Evolutionary conservation across 1,284 basidiomycete species (phyloP), one percentile per base, ranked within the genome.

Genomic region (Heterobasidion irregulare): DNA sequence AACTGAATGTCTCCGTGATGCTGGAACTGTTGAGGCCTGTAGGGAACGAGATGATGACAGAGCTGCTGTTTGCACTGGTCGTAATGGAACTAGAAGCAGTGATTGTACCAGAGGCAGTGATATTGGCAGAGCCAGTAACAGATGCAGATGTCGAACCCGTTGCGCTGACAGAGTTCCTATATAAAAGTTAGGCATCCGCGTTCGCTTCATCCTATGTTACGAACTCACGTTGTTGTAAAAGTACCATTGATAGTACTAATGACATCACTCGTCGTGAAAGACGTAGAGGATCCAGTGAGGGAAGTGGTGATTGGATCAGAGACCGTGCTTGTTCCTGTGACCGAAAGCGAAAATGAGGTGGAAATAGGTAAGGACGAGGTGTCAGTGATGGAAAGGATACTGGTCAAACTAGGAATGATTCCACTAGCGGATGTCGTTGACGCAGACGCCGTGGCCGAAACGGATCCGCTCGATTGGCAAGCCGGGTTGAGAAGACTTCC

Each of bases 1-100:
- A 71, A 18, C 55, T 38, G 32, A 67, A 57, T 18, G 65, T 56
- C 15, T 59, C 55, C 45, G 64, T 53, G 47, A 43, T n/a, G 49
- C 49, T 38, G 7, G 45, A 10, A 36, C 33, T 47, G 34, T 19
- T 51, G 13, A 48, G 26, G 13, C 38, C 55, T 18, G 58, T 52
- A 2, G 58, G 61, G 53, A 62, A 62, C 13, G 47, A 46, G 52
- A 60, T 62, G n/a, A 54, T 36, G 16, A 58, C 55, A 8, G 41
- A 46, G 32, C 18, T 26, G 26, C 26, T 48, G 33, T 16, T 49
- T 33, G 15, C 33, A 16, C 8, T 19, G 33, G 45, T 7, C 4
- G 15, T 8, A 10, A 33, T 38, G 9, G 44, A 16, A 8, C 2
- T 26, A 13, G 18, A 46, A 13, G 43, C 6, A 19, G 19, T 18